phyloP scores from a whole-genome alignment of 1,284 basidiomycete species.

The Boletus sp. region DNA sequence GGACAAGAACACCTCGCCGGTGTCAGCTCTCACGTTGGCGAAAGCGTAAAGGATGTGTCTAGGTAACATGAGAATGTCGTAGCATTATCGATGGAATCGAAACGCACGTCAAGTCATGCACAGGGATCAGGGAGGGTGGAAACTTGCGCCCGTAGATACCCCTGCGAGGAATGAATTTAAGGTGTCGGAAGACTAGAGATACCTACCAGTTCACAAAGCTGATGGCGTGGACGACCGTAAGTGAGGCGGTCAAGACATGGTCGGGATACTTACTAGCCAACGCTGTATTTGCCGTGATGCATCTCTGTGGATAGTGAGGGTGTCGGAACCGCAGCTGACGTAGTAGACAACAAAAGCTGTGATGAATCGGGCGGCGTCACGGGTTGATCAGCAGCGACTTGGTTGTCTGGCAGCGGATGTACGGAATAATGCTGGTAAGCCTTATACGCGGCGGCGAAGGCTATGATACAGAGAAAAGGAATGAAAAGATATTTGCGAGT shows the following conservation, averaged over 20 bases:
- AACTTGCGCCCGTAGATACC: slow-evolving; percentile 94
- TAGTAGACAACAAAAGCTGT: slow-evolving; percentile 9
- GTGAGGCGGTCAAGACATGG: slow-evolving; percentile 3
- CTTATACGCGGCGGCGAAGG: slow-evolving; percentile 17
- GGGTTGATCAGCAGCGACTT: slow-evolving; percentile 17
- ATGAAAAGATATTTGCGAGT: slow-evolving; percentile 22
- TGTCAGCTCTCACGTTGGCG: slow-evolving; percentile 77
- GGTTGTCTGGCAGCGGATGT: slow-evolving; percentile 12
- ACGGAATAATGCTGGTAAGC: slow-evolving; percentile 14
- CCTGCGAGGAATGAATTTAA: slow-evolving; percentile 43
- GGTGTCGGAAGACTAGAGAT: not conserved
- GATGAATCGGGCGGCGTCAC: slow-evolving; percentile 7
- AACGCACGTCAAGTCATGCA: slow-evolving; percentile 78
- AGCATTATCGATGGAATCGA: not conserved
- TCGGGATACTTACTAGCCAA: slow-evolving; percentile 67
- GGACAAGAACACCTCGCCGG: slow-evolving; percentile 83
- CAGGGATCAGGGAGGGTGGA: slow-evolving; percentile 77
- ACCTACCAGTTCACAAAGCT: slow-evolving; percentile 75
- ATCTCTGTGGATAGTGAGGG: slow-evolving; percentile 20
- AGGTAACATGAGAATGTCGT: slow-evolving; percentile 13
- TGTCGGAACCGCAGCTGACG: slow-evolving; percentile 3
- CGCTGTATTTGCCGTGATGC: slow-evolving; percentile 57
- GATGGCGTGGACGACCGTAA: slow-evolving; percentile 9
- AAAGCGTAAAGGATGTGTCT: slow-evolving; percentile 87
- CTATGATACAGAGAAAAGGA: slow-evolving; percentile 17